These are phyloP conservation scores for Pisolithus sp. DNA, from an alignment of 768 basidiomycete species.

Conservation along the genomic window DNA sequence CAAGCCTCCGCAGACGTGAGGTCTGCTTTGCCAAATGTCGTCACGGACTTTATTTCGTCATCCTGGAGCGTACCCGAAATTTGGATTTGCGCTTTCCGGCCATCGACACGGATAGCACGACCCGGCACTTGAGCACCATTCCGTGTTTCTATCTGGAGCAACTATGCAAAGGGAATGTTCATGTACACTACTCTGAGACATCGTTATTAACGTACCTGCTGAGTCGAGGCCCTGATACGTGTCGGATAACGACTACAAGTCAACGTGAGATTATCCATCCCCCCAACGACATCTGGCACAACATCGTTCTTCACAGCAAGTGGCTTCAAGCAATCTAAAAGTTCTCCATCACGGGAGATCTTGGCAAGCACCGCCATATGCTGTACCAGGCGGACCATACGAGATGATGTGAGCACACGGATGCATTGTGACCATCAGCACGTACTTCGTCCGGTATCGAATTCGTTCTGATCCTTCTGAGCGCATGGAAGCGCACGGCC, in stretches of 20 bases:
- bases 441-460: constrained; percentile 29
- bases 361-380: constrained; percentile 42
- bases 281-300: constrained; percentile 16
- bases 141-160: constrained; percentile 15
- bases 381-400: constrained; percentile 20
- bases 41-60: constrained; percentile 28
- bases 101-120: constrained; percentile 22
- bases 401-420: not conserved
- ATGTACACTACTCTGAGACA: no score
- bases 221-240: constrained; percentile 30
- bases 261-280: constrained; percentile 29
- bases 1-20: constrained; percentile 48
- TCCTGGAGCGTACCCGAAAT: constrained; percentile 18
- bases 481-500: constrained; percentile 1
- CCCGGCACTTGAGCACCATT: constrained; percentile 6
- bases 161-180: constrained; percentile 3
- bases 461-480: constrained; percentile 14
- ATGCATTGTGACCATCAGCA: not conserved
- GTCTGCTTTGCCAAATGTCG: constrained; percentile 46
- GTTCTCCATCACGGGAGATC: constrained; percentile 38
- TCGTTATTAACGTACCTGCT: constrained; percentile 30
- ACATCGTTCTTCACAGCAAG: constrained; percentile 38
- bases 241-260: constrained; percentile 40
- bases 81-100: constrained; percentile 32
- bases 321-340: constrained; percentile 47